phyloP scores from a whole-genome alignment of 2,329 filamentous ascomycete genomes.

The Diaporthe vexans region DNA sequence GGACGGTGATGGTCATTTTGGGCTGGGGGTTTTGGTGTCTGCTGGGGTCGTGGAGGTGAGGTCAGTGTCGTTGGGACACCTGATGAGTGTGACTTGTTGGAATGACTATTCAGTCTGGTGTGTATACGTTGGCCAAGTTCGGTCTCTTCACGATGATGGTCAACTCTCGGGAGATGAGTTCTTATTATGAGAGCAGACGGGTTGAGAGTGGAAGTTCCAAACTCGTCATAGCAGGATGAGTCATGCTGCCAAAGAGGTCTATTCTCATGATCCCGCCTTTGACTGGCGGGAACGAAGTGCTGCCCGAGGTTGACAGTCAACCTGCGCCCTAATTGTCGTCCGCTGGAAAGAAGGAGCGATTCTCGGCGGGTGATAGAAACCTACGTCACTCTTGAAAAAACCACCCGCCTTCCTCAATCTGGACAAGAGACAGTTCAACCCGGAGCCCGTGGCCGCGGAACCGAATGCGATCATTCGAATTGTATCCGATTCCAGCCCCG shows the following conservation, averaged over 20 bases:
- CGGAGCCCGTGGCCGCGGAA: background rate
- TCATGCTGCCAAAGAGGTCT: background rate
- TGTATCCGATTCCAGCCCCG: background rate
- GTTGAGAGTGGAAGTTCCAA: background rate
- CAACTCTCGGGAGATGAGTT: background rate
- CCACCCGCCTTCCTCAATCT: background rate
- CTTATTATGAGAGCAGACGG: background rate
- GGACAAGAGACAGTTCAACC: background rate
- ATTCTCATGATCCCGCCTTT: conserved; percentile 7
- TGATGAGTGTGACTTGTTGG: background rate
- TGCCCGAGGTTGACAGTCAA: conserved; percentile 23
- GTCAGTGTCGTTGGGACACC: background rate
- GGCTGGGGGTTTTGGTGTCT: background rate
- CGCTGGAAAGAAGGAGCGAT: background rate
- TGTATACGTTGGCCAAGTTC: background rate
- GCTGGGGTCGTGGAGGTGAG: background rate
- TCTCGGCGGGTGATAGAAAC: background rate
- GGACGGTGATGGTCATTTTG: conserved; percentile 68
- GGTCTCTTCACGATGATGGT: background rate
- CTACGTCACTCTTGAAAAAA: background rate
- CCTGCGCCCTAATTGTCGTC: background rate
- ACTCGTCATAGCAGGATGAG: conserved; percentile 13
- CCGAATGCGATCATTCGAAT: background rate
- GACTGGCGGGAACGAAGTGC: background rate
- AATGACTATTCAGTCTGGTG: background rate